Evolutionary conservation across 768 basidiomycete species (phyloP).

Genomic region (Russula foetens): DNA sequence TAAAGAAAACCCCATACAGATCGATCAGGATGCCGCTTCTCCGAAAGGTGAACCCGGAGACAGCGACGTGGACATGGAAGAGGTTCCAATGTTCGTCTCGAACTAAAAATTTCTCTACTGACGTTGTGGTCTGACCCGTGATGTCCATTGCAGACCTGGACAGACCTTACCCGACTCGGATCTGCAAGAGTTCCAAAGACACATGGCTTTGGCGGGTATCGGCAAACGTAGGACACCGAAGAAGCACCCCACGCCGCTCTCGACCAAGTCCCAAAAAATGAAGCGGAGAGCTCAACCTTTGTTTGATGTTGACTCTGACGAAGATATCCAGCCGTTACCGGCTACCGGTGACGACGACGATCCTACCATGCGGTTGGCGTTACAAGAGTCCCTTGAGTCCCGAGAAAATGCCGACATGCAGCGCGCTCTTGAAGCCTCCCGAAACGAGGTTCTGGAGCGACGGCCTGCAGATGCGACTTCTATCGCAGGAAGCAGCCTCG

Average conservation of each 20-base stretch:
- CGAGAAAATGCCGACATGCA: constrained; percentile 26
- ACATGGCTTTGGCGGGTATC: constrained; percentile 55
- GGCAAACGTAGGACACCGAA: constrained; percentile 39
- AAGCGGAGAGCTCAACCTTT: constrained; percentile 37
- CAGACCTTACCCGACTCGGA: constrained; percentile 44
- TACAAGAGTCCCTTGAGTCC: constrained; percentile 51
- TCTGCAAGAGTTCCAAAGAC: constrained; percentile 51
- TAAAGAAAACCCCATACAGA: constrained; percentile 73
- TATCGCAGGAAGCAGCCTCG: background rate
- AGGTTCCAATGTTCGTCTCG: constrained; percentile 57
- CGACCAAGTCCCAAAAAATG: constrained; percentile 28
- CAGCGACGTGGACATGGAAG: constrained; percentile 66
- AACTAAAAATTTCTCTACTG: background rate
- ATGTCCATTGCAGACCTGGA: constrained; percentile 15
- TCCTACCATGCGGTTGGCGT: constrained; percentile 47
- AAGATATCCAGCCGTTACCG: constrained; percentile 25
- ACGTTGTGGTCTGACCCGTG: background rate
- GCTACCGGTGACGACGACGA: constrained; percentile 45
- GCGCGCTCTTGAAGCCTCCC: constrained; percentile 27
- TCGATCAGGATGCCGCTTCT: constrained; percentile 54
- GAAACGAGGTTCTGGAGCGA: background rate
- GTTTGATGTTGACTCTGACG: constrained; percentile 48
- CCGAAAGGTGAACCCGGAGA: constrained; percentile 25
- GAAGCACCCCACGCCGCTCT: constrained; percentile 28
- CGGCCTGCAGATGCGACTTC: constrained; percentile 12